Evolutionary conservation across 176 grass and related monocot genomes (phyloP).

Genomic region (Thalia dealbata): DNA sequence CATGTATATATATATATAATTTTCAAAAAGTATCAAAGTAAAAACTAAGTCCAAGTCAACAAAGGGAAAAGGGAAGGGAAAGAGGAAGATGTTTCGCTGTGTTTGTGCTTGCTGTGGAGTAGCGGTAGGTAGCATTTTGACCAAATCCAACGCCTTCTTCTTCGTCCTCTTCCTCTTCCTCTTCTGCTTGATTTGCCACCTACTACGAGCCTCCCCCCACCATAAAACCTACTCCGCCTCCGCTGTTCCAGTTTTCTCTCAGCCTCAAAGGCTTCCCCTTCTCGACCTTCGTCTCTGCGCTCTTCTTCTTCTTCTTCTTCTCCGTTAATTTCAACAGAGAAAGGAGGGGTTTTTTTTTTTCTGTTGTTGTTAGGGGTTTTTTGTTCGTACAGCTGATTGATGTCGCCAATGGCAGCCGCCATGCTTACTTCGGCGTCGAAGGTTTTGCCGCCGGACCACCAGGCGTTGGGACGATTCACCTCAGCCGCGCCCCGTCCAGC

Average conservation of each 20-base stretch:
- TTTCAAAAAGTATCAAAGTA: too few relatives aligned
- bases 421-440: background rate
- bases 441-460: background rate
- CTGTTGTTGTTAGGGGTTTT: background rate
- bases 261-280: background rate
- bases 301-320: background rate
- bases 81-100: too few relatives aligned
- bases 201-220: too few relatives aligned
- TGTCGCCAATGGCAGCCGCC: background rate
- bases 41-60: too few relatives aligned
- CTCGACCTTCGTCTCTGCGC: background rate
- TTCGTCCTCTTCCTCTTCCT: too few relatives aligned
- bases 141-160: too few relatives aligned
- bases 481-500: background rate
- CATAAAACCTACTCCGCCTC: background rate
- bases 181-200: too few relatives aligned
- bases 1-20: too few relatives aligned
- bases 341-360: background rate
- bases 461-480: background rate
- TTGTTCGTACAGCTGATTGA: background rate
- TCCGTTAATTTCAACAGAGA: too few relatives aligned
- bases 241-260: background rate
- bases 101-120: too few relatives aligned
- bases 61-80: too few relatives aligned
- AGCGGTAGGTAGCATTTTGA: too few relatives aligned